Evolutionary conservation across 352 stramenopile species (phyloP).

Genomic region (Paralagenidium karlingii): DNA sequence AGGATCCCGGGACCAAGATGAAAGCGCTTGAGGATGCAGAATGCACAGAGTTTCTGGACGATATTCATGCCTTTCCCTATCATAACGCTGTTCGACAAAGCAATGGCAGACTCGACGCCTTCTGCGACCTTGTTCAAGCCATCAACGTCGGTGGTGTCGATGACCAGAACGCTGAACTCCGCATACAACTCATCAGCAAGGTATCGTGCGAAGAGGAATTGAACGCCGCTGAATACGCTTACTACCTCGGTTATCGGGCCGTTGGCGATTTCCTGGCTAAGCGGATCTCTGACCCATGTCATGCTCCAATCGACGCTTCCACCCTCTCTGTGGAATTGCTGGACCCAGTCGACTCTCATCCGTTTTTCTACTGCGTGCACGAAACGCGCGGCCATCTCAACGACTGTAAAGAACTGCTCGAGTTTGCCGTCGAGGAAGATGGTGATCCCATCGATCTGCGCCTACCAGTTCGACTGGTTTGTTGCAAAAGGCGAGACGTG

Average conservation of each 20-base stretch:
- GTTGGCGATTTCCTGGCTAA: constrained; percentile 7
- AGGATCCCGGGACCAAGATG: not conserved
- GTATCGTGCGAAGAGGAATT: too few species aligned
- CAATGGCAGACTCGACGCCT: constrained; percentile 1
- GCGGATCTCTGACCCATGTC: too few species aligned
- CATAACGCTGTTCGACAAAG: constrained; percentile 6
- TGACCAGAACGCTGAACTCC: constrained; percentile 4
- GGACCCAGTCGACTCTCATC: too few species aligned
- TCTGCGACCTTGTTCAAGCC: not conserved
- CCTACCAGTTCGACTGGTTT: constrained; percentile 4
- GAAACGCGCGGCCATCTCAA: constrained; percentile 1
- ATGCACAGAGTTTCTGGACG: constrained; percentile 7
- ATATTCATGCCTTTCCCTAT: constrained; percentile 7
- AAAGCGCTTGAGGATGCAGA: not conserved
- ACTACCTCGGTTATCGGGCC: constrained; percentile 6
- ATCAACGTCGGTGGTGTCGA: not conserved
- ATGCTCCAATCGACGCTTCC: too few species aligned
- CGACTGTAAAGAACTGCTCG: constrained; percentile 1
- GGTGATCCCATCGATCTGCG: constrained; percentile 2
- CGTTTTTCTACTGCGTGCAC: too few species aligned
- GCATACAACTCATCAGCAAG: not conserved
- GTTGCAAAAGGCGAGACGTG: not conserved
- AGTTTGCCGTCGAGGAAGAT: constrained; percentile 5
- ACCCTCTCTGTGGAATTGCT: too few species aligned
- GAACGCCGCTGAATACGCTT: constrained; percentile 8